Evolutionary conservation across 345 rosid species (phyloP), one percentile per base, ranked within the genome.

Genomic region (Melaleuca quinquenervia): DNA sequence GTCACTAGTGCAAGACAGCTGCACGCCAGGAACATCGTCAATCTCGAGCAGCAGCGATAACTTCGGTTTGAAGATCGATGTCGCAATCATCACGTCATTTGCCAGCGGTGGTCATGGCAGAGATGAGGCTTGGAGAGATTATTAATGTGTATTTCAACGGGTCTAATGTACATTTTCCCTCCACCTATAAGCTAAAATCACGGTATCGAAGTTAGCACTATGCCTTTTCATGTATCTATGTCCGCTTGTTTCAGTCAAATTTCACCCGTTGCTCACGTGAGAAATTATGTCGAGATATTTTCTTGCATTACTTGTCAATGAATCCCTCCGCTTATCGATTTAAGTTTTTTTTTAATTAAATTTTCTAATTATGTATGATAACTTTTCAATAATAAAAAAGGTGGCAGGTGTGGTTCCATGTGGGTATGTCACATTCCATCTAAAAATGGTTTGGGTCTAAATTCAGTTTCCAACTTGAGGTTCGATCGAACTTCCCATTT

Each of bases 121-220:
- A n/a, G 6, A 29, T 29, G 44, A 7, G 45, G 76, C 45, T 29
- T 12, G 3, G 36, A 32, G 24, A 29, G 12, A 10, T 64, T 64
- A 64, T 18, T 15, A 3, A 18, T 32, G 44, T 32, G 16, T 32
- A 32, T 32, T 29, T 64, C 45, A 29, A 29, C 6, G 56, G 11
- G 10, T 21, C 24, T 20, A 7, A 29, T 62, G 44, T 52, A 11
- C 3, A 41, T 2, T 15, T 10, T 64, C 7, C 29, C 11, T 29
- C 22, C 12, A 16, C 36, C 11, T 29, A 16, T 32, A 1, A 0
- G 11, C 8, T 64, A 1, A 8, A 64, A 3, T 32, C 32, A 29
- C 18, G 6, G 21, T 32, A 29, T 64, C 0, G 0, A 0, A 16
- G 21, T 6, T 32, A 32, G 24, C 12, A 8, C 11, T 2, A 8